Conservation (phyloP, 148 eudicot genomes). For the Fagopyrum esculentum region DNA sequence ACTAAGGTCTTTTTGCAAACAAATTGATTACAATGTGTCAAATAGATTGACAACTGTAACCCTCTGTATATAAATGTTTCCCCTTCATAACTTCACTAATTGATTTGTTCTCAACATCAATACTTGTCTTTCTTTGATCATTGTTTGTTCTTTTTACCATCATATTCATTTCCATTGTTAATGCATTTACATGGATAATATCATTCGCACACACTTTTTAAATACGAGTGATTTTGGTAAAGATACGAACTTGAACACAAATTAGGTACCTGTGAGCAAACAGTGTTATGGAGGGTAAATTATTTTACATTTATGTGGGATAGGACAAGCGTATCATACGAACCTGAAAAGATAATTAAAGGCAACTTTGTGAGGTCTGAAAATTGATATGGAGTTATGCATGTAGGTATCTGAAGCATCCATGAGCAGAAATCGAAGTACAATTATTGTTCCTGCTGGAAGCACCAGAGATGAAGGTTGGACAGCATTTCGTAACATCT, state of each 20-base stretch:
- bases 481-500: constrained; percentile 83
- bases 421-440: constrained; percentile 89
- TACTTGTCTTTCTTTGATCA: not conserved
- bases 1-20: not conserved
- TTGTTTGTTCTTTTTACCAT: not conserved
- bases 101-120: not conserved
- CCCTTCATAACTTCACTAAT: not conserved
- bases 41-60: not conserved
- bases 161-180: not conserved
- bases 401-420: constrained; percentile 91
- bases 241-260: not conserved
- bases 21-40: not conserved
- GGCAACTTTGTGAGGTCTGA: not conserved
- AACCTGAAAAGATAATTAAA: too few relatives aligned
- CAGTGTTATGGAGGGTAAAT: too few relatives aligned
- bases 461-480: constrained; percentile 83
- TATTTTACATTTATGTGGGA: too few relatives aligned
- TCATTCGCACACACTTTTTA: too few relatives aligned
- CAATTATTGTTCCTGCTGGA: constrained; percentile 92
- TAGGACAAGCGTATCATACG: too few relatives aligned
- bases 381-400: not conserved
- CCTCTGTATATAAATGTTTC: not conserved
- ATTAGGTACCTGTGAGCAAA: too few relatives aligned
- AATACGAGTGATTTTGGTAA: not conserved
- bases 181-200: not conserved